Percentiles rank a stretch among this genome's conserved stretches.
Conservation (phyloP, 148 eudicot species). For the Arctostaphylos glauca region DNA sequence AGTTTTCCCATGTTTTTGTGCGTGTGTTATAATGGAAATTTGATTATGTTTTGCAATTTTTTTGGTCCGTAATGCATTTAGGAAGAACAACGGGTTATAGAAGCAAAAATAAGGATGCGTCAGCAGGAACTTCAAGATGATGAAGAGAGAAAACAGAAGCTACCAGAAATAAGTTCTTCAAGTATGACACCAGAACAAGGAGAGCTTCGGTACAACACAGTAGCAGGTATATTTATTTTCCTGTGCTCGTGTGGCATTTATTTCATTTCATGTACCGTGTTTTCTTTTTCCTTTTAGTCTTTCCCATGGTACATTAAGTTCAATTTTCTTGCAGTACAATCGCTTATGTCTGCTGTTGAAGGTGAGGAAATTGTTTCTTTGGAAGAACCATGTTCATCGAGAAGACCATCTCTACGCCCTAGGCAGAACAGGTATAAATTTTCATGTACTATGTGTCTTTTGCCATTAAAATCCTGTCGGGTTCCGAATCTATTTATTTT, state of each 20-base stretch:
- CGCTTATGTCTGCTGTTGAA: slow-evolving; percentile 38
- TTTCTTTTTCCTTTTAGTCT: not conserved
- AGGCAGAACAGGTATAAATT: slow-evolving; percentile 67
- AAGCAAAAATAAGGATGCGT: slow-evolving; percentile 98
- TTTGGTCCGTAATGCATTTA: slow-evolving; percentile 24
- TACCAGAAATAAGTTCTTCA: slow-evolving; percentile 48
- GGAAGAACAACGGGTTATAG: slow-evolving; percentile 98
- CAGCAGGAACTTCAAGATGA: slow-evolving; percentile 83
- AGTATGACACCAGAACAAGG: slow-evolving; percentile 37
- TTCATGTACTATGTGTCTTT: not conserved
- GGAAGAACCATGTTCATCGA: slow-evolving; percentile 41
- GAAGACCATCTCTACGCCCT: slow-evolving; percentile 44
- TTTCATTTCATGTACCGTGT: not conserved
- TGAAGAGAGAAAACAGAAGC: slow-evolving; percentile 60
- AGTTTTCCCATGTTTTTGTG: not conserved
- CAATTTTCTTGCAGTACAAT: slow-evolving; percentile 25
- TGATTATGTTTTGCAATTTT: not conserved
- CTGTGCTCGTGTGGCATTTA: not conserved
- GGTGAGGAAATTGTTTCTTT: slow-evolving; percentile 52
- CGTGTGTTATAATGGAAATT: slow-evolving; percentile 2
- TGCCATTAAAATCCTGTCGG: not conserved
- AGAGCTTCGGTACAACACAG: slow-evolving; percentile 50
- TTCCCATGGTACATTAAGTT: not conserved
- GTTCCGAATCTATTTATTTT: not conserved
- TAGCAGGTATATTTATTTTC: slow-evolving; percentile 34